Conservation (phyloP, 2,329 filamentous ascomycete species). For the Onygena corvina region DNA sequence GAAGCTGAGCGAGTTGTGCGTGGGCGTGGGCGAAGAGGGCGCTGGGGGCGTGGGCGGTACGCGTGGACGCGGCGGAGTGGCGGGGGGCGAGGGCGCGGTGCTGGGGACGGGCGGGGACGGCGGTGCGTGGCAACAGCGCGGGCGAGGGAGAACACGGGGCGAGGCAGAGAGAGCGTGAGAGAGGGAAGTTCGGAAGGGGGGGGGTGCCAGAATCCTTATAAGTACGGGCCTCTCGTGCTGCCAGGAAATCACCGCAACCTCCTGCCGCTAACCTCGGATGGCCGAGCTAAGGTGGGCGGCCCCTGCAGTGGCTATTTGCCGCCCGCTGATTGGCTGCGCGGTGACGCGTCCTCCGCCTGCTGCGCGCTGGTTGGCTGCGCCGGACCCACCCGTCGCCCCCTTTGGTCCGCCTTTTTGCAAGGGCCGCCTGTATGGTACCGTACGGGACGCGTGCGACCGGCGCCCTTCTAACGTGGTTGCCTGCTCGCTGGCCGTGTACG, state of each 20-base stretch:
- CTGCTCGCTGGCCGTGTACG: not conserved
- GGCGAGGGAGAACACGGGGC: slow-evolving; percentile 16
- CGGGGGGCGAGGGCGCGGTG: slow-evolving; percentile 8
- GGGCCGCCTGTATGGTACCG: not conserved
- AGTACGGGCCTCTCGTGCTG: slow-evolving; percentile 29
- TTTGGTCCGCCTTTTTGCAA: not conserved
- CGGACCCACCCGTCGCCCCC: slow-evolving; percentile 14
- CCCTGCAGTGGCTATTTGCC: slow-evolving; percentile 25
- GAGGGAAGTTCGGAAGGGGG: slow-evolving; percentile 25
- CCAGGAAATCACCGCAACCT: slow-evolving; percentile 21
- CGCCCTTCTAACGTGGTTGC: not conserved
- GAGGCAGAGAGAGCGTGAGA: slow-evolving; percentile 22
- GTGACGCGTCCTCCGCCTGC: slow-evolving; percentile 20
- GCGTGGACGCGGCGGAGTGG: not conserved
- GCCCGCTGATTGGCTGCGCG: slow-evolving; percentile 22
- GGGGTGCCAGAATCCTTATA: slow-evolving; percentile 32
- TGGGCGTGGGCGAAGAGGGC: slow-evolving; percentile 2
- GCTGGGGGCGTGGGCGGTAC: slow-evolving; percentile 9
- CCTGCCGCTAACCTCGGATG: slow-evolving; percentile 29
- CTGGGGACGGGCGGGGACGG: not conserved
- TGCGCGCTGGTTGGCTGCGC: slow-evolving; percentile 19
- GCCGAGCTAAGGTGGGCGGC: slow-evolving; percentile 25
- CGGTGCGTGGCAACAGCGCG: slow-evolving; percentile 10
- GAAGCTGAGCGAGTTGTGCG: slow-evolving; percentile 1
- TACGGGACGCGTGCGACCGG: not conserved